Evolutionary conservation across 805 yeast species (phyloP).

Genomic region (Kodamaea laetipori): DNA sequence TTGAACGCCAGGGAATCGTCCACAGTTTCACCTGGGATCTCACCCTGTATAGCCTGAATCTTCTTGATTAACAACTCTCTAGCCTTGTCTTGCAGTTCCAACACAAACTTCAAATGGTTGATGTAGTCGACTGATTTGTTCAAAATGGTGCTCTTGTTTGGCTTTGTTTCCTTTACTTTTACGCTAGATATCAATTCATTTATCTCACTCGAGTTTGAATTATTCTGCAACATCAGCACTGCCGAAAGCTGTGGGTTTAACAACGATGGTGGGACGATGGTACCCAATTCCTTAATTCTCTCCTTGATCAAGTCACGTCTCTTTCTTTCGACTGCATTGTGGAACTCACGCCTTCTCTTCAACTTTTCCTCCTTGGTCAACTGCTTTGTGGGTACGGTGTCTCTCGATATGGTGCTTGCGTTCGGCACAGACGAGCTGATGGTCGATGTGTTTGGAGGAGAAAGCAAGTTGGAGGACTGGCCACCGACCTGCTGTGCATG

Average conservation of each 20-base stretch:
- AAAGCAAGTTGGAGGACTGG: conserved; percentile 20
- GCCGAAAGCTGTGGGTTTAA: conserved; percentile 50
- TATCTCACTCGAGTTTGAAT: conserved; percentile 34
- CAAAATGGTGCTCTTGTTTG: conserved; percentile 80
- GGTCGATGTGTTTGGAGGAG: conserved; percentile 25
- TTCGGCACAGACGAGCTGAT: conserved; percentile 38
- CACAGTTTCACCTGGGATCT: background rate
- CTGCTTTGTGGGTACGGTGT: conserved; percentile 32
- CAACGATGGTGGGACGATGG: conserved; percentile 76
- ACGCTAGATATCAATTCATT: conserved; percentile 41
- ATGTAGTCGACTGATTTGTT: conserved; percentile 81
- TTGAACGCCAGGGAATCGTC: background rate
- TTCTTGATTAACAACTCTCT: conserved; percentile 35
- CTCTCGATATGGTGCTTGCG: conserved; percentile 13
- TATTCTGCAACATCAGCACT: conserved; percentile 43
- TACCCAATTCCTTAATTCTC: conserved; percentile 80
- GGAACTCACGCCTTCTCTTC: conserved; percentile 81
- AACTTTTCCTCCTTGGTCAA: conserved; percentile 67
- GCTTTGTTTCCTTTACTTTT: conserved; percentile 65
- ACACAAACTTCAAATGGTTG: conserved; percentile 60
- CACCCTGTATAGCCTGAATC: conserved; percentile 11
- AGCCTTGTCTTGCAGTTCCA: conserved; percentile 55
- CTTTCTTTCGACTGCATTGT: conserved; percentile 91
- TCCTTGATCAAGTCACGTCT: conserved; percentile 90
- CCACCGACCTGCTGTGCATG: conserved; percentile 11